These are phyloP conservation scores for Alternaria solani DNA, from an alignment of 2,329 filamentous ascomycete genomes.

Conservation along the genomic window DNA sequence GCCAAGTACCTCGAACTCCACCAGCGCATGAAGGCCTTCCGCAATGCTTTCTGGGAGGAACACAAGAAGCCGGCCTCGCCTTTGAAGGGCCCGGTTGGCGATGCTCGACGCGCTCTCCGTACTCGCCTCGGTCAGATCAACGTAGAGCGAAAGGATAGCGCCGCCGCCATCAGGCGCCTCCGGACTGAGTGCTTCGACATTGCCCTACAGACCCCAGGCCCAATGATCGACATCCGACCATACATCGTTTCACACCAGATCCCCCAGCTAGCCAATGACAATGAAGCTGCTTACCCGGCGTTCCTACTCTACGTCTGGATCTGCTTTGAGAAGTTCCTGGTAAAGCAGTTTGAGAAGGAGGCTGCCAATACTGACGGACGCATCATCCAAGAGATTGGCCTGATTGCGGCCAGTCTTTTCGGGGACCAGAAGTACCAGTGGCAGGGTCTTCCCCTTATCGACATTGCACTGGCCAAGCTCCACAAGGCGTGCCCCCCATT, in stretches of 20 bases:
- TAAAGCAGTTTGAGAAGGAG: slow-evolving; percentile 65
- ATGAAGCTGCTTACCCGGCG: slow-evolving; percentile 54
- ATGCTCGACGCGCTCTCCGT: slow-evolving; percentile 44
- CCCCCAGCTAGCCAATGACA: slow-evolving; percentile 37
- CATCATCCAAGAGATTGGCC: slow-evolving; percentile 78
- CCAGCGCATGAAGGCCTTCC: slow-evolving; percentile 48
- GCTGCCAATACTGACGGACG: slow-evolving; percentile 48
- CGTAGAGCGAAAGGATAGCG: slow-evolving; percentile 36
- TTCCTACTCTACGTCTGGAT: slow-evolving; percentile 74
- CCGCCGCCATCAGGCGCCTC: slow-evolving; percentile 37
- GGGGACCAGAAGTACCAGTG: slow-evolving; percentile 72
- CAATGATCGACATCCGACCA: slow-evolving; percentile 47
- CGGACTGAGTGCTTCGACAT: slow-evolving; percentile 41
- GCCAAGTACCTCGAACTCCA: slow-evolving; percentile 48
- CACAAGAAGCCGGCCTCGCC: slow-evolving; percentile 34
- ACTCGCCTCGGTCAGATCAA: slow-evolving; percentile 48
- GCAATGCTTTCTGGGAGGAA: slow-evolving; percentile 39
- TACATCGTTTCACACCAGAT: slow-evolving; percentile 47
- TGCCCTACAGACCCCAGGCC: slow-evolving; percentile 33
- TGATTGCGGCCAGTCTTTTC: slow-evolving; percentile 78
- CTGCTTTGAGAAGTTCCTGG: slow-evolving; percentile 75
- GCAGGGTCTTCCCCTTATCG: slow-evolving; percentile 73
- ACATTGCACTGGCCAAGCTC: slow-evolving; percentile 88
- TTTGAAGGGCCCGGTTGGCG: slow-evolving; percentile 41
- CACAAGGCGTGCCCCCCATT: slow-evolving; percentile 81